Conservation (phyloP, 352 stramenopile species). For the Phytophthora melonis region DNA sequence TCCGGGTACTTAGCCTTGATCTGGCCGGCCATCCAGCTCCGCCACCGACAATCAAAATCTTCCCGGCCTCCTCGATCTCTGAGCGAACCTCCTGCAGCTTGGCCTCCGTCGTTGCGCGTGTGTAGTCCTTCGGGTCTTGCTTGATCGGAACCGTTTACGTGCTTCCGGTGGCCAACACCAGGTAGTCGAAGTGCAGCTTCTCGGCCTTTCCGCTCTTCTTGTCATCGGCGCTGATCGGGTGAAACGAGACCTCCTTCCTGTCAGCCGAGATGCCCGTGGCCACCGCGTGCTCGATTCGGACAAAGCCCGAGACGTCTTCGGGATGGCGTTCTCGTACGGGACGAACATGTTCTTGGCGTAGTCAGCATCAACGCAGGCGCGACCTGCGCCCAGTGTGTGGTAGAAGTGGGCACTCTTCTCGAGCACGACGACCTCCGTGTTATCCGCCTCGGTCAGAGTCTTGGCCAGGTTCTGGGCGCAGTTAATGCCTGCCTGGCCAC, state of each 20-base stretch:
- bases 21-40: conserved; percentile 58
- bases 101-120: conserved; percentile 34
- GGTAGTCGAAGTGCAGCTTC: conserved; percentile 58
- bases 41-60: conserved; percentile 61
- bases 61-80: conserved; percentile 49
- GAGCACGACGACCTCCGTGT: conserved; percentile 58
- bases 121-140: conserved; percentile 36
- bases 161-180: conserved; percentile 65
- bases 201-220: conserved; percentile 34
- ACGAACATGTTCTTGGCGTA: conserved; percentile 66
- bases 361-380: conserved; percentile 54
- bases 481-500: conserved; percentile 53
- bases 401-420: conserved; percentile 64
- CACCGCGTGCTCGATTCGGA: conserved; percentile 47
- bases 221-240: conserved; percentile 36
- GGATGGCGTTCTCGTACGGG: conserved; percentile 63
- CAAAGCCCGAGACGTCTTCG: conserved; percentile 36
- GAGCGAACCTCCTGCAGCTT: conserved; percentile 44
- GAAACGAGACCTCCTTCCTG: conserved; percentile 46
- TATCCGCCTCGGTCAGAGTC: conserved; percentile 45
- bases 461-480: conserved; percentile 49
- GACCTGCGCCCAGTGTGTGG: conserved; percentile 50
- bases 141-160: conserved; percentile 69
- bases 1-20: conserved; percentile 55
- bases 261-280: conserved; percentile 41